Percentiles rank a stretch among this genome's conserved stretches.
Evolutionary conservation across 768 basidiomycete genomes (phyloP).

Genomic region (Pleurotus cornucopiae): DNA sequence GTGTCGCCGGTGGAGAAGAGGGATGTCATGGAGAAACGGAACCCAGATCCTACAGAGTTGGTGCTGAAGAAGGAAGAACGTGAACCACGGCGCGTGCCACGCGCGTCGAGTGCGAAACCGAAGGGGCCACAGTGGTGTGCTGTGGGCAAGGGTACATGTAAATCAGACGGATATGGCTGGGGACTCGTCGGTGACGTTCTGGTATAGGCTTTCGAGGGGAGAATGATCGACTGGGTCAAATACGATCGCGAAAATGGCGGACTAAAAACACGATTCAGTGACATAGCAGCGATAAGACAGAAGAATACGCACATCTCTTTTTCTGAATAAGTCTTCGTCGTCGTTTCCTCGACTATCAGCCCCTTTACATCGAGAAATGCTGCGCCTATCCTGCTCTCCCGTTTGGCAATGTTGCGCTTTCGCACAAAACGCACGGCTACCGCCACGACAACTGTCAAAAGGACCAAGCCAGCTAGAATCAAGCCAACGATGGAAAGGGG

Average conservation of each 20-base stretch:
- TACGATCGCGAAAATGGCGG: slow-evolving; percentile 35
- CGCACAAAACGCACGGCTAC: slow-evolving; percentile 36
- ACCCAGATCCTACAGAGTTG: slow-evolving; percentile 20
- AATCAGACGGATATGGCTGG: slow-evolving; percentile 37
- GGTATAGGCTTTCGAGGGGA: slow-evolving; percentile 48
- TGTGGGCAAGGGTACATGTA: slow-evolving; percentile 33
- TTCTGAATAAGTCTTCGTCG: slow-evolving; percentile 17
- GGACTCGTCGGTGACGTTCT: slow-evolving; percentile 27
- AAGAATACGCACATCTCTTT: slow-evolving; percentile 19
- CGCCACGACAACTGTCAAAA: slow-evolving; percentile 37
- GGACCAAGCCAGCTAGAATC: slow-evolving; percentile 37
- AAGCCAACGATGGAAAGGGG: slow-evolving; percentile 49
- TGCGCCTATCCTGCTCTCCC: slow-evolving; percentile 31
- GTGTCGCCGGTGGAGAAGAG: slow-evolving; percentile 25
- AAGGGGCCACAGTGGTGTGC: slow-evolving; percentile 22
- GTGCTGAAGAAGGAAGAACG: slow-evolving; percentile 22
- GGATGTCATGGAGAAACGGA: slow-evolving; percentile 36
- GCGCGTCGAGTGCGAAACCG: slow-evolving; percentile 31
- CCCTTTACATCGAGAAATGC: slow-evolving; percentile 49
- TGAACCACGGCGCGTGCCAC: neutral
- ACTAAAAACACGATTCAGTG: too few species aligned
- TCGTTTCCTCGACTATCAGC: slow-evolving; percentile 30
- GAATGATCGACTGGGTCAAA: slow-evolving; percentile 40
- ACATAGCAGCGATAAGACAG: neutral
- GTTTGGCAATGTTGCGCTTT: slow-evolving; percentile 30